Conservation (phyloP, 805 yeast genomes). For the Candida maris region DNA sequence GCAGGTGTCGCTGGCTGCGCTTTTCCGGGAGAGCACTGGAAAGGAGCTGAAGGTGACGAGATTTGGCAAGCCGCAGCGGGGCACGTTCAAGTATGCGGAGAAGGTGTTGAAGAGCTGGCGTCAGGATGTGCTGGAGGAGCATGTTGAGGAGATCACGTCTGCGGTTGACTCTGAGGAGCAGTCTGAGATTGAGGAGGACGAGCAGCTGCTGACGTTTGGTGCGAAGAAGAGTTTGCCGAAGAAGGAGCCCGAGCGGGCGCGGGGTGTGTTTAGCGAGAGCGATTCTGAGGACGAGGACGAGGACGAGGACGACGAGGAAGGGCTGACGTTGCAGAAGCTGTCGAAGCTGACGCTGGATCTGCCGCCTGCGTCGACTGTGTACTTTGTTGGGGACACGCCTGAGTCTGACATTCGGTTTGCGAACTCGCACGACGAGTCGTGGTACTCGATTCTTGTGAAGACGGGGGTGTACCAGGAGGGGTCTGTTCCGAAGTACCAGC, state of each 20-base stretch:
- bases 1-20: slow-evolving; percentile 82
- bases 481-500: slow-evolving; percentile 72
- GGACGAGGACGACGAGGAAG: slow-evolving; percentile 37
- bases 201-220: slow-evolving; percentile 17
- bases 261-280: slow-evolving; percentile 4
- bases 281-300: slow-evolving; percentile 29
- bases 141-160: slow-evolving; percentile 45
- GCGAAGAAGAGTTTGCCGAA: slow-evolving; percentile 5
- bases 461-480: slow-evolving; percentile 87
- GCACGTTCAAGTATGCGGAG: slow-evolving; percentile 81
- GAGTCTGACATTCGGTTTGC: slow-evolving; percentile 87
- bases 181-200: slow-evolving; percentile 14
- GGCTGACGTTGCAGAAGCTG: slow-evolving; percentile 43
- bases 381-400: slow-evolving; percentile 88
- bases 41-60: slow-evolving; percentile 72
- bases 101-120: slow-evolving; percentile 77
- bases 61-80: slow-evolving; percentile 87
- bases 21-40: slow-evolving; percentile 82
- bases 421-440: slow-evolving; percentile 76
- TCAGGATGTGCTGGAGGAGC: slow-evolving; percentile 69
- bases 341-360: slow-evolving; percentile 48
- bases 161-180: slow-evolving; percentile 18
- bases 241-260: slow-evolving; percentile 3
- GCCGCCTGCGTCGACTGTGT: slow-evolving; percentile 83
- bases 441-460: slow-evolving; percentile 82